Conservation (phyloP, 1,139 yeast species). For the Candida sojae region DNA sequence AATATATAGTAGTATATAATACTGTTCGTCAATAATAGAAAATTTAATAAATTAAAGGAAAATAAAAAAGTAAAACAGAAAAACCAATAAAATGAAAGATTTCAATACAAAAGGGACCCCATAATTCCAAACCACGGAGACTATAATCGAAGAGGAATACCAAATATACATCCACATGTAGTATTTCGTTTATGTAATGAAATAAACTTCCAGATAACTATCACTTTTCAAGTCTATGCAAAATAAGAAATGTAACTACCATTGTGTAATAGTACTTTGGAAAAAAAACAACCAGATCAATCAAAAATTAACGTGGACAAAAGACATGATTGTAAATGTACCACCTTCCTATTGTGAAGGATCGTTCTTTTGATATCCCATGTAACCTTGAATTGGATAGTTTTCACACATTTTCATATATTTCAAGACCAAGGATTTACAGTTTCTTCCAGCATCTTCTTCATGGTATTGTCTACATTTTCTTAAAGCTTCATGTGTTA, state of each 20-base stretch:
- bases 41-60: not conserved
- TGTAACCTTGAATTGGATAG: slow-evolving; percentile 67
- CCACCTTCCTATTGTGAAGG: slow-evolving; percentile 52
- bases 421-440: slow-evolving; percentile 63
- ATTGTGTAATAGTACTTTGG: too few relatives aligned
- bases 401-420: slow-evolving; percentile 76
- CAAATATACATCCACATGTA: too few relatives aligned
- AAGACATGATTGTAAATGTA: not conserved
- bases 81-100: not conserved
- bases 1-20: not conserved
- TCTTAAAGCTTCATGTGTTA: slow-evolving; percentile 73
- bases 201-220: not conserved
- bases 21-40: not conserved
- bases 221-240: not conserved
- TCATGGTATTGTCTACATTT: slow-evolving; percentile 76
- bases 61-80: not conserved
- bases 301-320: too few relatives aligned
- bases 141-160: too few relatives aligned
- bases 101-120: not conserved
- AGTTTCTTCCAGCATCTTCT: slow-evolving; percentile 74
- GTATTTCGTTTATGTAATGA: too few relatives aligned
- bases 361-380: slow-evolving; percentile 85
- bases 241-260: not conserved
- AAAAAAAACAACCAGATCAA: too few relatives aligned
- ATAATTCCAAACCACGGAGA: too few relatives aligned